Evolutionary conservation across 139 green algal species (phyloP), one percentile per base, ranked within the genome.

Genomic region (Chara braunii): DNA sequence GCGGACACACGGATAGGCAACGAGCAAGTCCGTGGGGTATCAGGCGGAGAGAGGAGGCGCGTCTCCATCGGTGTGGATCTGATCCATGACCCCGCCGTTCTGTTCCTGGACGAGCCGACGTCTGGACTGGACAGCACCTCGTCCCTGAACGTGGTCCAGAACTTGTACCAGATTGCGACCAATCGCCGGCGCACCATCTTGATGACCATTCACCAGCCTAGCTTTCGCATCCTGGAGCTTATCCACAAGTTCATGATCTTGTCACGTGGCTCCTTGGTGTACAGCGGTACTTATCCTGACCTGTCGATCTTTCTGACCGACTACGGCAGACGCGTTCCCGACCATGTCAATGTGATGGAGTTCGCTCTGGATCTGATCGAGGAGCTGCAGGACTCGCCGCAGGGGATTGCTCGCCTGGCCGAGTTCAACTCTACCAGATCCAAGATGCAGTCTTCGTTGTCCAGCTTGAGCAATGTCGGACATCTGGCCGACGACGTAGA

Each of bases 171-270:
- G 33, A 79, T 60, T 22, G 70, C 68, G 11, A n/a, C 14, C 12
- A 35, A 69, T 30, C 86, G 83, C 3, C 14, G 24, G 32, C 89
- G 90, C 9, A 80, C 85, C 14, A 84, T 95, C 42, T 60, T 94
- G 5, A 86, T 86, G 58, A 96, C 91, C 64, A 95, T 96, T 70
- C 90, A 96, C 75, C 91, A 97, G 82, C 91, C 91, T 43, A 86
- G 77, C 64, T 62, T 74, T 29, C 42, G 60, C 56, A 71, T 74
- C 35, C 68, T 74, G 14, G 65, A 74, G 43, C 26, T 43, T 12
- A 62, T 74, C 45, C 42, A 74, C 36, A 43, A 71, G 8, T 69
- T 70, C 32, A 28, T 70, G 52, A 30, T 70, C 18, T 37, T 70
- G 3, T 35, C 48, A 29, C 50, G 32, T 5, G 61, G 61, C 14